Base-by-base conservation (phyloP, 805 yeast species). In the Wickerhamomyces hampshirensis region DNA sequence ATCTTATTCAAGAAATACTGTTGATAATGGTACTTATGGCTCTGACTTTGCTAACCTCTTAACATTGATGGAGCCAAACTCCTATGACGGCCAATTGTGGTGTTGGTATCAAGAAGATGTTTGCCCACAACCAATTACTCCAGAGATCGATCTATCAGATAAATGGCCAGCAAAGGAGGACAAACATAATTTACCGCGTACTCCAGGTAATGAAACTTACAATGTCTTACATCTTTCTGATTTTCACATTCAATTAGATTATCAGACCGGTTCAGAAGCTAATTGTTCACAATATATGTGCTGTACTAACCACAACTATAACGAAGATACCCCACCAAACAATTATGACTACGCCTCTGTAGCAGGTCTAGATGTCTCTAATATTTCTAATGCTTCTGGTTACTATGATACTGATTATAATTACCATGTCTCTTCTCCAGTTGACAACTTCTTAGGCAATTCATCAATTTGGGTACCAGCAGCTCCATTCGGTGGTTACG, bases 171-270 rank as follows among this genome's bases (percentile, higher is more conserved):
- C 7, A 11, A 21, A 21, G 11, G 24, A 7, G 7, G 24, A 21
- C 24, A 34, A 59, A 63, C 11, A 21, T 11, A 21, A 21, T 8
- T 21, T 11, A 21, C 24, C 24, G 11, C 24, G 24, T 21, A 21
- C 24, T 11, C 24, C 24, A 21, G 24, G 24, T 21, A 21, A 21
- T 21, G 24, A 21, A 21, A 21, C 24, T 2, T 72, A 77, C 55
- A 72, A 75, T 40, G 84, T 77, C 5, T 60, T 80, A 43, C 87
- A 80, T 46, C 47, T 80, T 18, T 69, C 80, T 18, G 86, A 80
- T 50, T 73, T 79, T 53, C 86, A 80, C 54, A 55, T 76, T 27
- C 74, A 77, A 50, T 55, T 71, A 33, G 72, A 73, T 39, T 75
- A 70, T 52, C 52, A 62, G 19, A 58, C 70, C 9, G 80, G 79